These are phyloP conservation scores for Ajuga chamaepitys DNA, from an alignment of 257 asterid species.

Conservation along the genomic window DNA sequence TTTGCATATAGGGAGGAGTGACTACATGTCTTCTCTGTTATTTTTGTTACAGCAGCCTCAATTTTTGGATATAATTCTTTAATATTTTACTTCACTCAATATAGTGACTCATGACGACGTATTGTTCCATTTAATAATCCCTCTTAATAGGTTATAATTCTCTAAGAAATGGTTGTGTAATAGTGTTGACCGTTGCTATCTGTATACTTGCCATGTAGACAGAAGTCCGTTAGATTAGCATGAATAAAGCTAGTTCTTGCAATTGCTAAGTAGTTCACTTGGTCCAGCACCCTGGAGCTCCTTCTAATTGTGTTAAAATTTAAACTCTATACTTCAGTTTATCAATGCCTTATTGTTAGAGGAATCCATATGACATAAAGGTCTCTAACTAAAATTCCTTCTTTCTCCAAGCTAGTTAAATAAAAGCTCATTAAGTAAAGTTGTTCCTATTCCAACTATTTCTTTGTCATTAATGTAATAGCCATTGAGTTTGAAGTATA, in stretches of 20 bases:
- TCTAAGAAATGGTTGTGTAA: not conserved
- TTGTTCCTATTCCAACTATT: too few species aligned
- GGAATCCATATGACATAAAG: too few species aligned
- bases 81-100: not conserved
- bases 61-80: not conserved
- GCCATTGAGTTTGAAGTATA: too few species aligned
- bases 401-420: too few species aligned
- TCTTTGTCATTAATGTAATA: too few species aligned
- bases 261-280: slow-evolving; percentile 2
- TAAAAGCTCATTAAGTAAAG: too few species aligned
- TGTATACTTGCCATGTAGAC: not conserved
- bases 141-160: not conserved
- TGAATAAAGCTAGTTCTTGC: not conserved
- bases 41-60: not conserved
- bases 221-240: not conserved
- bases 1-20: slow-evolving; percentile 12
- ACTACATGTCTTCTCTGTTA: not conserved
- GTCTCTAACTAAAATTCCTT: too few species aligned
- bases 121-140: not conserved
- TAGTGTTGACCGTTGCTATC: not conserved
- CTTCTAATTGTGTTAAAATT: not conserved
- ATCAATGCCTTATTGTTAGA: not conserved
- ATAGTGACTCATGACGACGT: not conserved
- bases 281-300: not conserved
- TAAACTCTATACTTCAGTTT: not conserved